phyloP scores from a whole-genome alignment of 1,139 yeast genomes.

The Pichia cactophila region DNA sequence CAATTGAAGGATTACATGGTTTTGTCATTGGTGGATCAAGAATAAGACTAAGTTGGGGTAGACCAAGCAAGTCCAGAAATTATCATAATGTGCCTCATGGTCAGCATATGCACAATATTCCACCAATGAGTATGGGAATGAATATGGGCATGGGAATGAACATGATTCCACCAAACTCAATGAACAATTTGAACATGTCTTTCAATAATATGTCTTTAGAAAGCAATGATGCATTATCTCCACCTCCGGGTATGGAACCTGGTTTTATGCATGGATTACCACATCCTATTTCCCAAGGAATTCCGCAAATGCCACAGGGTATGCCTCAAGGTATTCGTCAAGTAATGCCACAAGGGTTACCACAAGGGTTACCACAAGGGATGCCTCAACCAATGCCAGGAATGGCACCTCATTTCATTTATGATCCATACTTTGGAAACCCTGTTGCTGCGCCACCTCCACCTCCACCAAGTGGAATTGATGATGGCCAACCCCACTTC shows the following conservation, averaged over 20 bases:
- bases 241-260: background rate
- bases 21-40: constrained; percentile 81
- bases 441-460: constrained; percentile 18
- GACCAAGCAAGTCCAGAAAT: constrained; percentile 30
- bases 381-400: constrained; percentile 22
- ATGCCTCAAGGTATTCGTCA: background rate
- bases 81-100: constrained; percentile 9
- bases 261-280: background rate
- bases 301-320: background rate
- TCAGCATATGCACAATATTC: constrained; percentile 10
- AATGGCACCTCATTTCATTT: constrained; percentile 25
- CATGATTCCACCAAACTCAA: background rate
- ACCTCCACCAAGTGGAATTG: constrained; percentile 9
- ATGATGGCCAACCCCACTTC: constrained; percentile 21
- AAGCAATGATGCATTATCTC: background rate
- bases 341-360: background rate
- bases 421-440: constrained; percentile 26
- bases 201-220: background rate
- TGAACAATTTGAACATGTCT: background rate
- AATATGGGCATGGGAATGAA: background rate
- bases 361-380: constrained; percentile 1
- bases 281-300: background rate
- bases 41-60: constrained; percentile 86
- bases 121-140: constrained; percentile 2
- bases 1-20: constrained; percentile 89